Percentiles rank a stretch among this genome's conserved stretches.
phyloP scores from a whole-genome alignment of 2,329 filamentous ascomycete genomes.

The Didymella sp. region DNA sequence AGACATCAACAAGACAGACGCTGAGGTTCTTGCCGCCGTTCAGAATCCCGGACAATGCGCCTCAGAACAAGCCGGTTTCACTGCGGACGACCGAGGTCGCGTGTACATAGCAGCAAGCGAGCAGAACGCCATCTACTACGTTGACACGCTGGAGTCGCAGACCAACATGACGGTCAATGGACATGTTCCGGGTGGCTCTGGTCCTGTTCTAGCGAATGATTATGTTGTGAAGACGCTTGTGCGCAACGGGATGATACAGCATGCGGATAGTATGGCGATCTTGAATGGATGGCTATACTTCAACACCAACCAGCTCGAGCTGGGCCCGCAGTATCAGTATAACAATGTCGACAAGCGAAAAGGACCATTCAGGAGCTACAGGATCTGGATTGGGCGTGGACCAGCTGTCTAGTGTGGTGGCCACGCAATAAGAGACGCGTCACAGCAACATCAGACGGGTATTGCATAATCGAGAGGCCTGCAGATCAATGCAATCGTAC shows the following conservation, averaged over 20 bases:
- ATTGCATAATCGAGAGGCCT: background rate
- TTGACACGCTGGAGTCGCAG: constrained; percentile 48
- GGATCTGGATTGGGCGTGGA: constrained; percentile 47
- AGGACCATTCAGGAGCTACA: constrained; percentile 49
- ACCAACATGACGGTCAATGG: constrained; percentile 48
- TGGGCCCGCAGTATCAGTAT: constrained; percentile 50
- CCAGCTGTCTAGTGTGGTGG: constrained; percentile 36
- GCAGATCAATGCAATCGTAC: background rate
- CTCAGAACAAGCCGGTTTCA: constrained; percentile 53
- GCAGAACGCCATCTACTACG: constrained; percentile 56
- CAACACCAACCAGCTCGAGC: constrained; percentile 52
- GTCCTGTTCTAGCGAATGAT: constrained; percentile 44
- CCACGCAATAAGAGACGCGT: background rate
- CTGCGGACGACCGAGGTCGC: constrained; percentile 51
- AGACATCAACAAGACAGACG: constrained; percentile 43
- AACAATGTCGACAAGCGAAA: constrained; percentile 49
- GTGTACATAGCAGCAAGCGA: constrained; percentile 54
- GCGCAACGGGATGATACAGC: constrained; percentile 52
- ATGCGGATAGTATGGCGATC: constrained; percentile 53
- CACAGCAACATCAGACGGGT: background rate
- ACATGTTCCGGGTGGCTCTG: constrained; percentile 40
- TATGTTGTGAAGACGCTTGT: constrained; percentile 53
- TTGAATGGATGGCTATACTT: constrained; percentile 54
- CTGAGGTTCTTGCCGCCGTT: constrained; percentile 47
- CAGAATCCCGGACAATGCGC: constrained; percentile 51